Evolutionary conservation across 441 rosid genomes (phyloP).

Genomic region (Erodium chrysanthum): DNA sequence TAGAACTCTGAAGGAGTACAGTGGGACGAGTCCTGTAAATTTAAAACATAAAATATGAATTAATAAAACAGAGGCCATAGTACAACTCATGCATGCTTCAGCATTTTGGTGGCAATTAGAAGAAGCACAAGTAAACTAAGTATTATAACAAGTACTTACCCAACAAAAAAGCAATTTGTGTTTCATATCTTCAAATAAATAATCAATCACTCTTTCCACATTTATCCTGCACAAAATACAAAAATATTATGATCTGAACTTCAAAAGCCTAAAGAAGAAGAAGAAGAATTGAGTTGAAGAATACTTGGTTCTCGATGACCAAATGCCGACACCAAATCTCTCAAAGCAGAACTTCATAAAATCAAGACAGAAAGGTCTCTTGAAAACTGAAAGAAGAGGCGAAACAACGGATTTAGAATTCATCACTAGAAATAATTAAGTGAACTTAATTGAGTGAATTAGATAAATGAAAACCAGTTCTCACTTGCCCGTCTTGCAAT

Average conservation of each 20-base stretch:
- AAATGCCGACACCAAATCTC: constrained; percentile 72
- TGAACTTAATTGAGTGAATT: background rate
- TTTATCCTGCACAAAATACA: constrained; percentile 38
- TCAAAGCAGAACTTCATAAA: constrained; percentile 70
- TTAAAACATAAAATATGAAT: background rate
- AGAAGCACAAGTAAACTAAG: too few relatives aligned
- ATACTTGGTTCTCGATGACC: constrained; percentile 71
- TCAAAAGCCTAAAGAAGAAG: background rate
- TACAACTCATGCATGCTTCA: too few relatives aligned
- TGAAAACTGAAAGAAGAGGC: constrained; percentile 39
- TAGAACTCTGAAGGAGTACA: constrained; percentile 44
- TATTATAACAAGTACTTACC: constrained; percentile 31
- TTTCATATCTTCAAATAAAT: constrained; percentile 63
- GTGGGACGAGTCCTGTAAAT: constrained; percentile 50
- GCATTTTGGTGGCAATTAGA: too few relatives aligned
- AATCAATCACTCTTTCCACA: constrained; percentile 42
- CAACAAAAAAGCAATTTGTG: constrained; percentile 65
- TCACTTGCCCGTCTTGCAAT: constrained; percentile 50
- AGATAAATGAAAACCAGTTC: constrained; percentile 4
- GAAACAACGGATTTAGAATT: constrained; percentile 10
- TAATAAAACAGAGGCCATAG: too few relatives aligned
- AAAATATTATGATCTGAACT: background rate
- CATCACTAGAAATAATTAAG: background rate
- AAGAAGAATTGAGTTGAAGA: constrained; percentile 1
- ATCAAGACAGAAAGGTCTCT: constrained; percentile 57